A percentile compares a stretch with the other conserved stretches of the same genome.
phyloP scores from a whole-genome alignment of 768 basidiomycete species.

The Stropharia rugosoannulata region DNA sequence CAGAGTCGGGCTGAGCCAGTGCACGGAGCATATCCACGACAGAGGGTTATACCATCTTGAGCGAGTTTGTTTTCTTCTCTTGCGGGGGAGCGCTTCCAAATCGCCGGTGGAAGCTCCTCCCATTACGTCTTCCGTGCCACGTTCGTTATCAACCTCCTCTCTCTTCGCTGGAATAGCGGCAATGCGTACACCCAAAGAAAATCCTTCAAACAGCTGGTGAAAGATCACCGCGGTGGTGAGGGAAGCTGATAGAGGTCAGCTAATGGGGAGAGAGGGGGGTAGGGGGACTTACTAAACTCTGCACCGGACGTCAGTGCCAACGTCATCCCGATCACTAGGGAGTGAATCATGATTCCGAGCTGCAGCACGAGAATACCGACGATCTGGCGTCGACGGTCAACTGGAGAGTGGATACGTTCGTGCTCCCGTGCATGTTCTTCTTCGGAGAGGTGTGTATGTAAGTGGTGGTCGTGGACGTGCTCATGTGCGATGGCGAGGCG shows the following conservation, averaged over 20 bases:
- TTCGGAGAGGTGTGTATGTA: constrained; percentile 4
- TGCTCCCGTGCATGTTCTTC: constrained; percentile 1
- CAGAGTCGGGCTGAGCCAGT: constrained; percentile 53
- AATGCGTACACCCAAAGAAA: constrained; percentile 81
- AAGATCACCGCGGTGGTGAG: constrained; percentile 75
- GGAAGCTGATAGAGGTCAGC: constrained; percentile 44
- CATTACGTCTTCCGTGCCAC: not conserved
- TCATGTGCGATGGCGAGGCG: constrained; percentile 21
- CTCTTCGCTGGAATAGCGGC: constrained; percentile 51
- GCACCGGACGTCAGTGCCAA: constrained; percentile 65
- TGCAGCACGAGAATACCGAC: constrained; percentile 80
- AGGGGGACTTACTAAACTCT: constrained; percentile 61
- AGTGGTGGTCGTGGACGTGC: constrained; percentile 13
- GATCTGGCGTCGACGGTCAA: constrained; percentile 63
- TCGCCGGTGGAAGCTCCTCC: not conserved
- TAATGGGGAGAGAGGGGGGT: not conserved
- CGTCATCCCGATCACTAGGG: constrained; percentile 78
- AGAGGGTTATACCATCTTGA: not conserved
- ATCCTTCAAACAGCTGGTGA: constrained; percentile 83
- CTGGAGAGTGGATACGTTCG: constrained; percentile 20
- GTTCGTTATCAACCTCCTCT: not conserved
- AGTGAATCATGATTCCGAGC: constrained; percentile 84
- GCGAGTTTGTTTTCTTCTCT: not conserved
- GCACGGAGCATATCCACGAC: constrained; percentile 2
- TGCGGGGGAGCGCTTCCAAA: not conserved